Base-by-base conservation (phyloP, 495 filamentous ascomycete genomes). In the Penicillium simplicissimum region DNA sequence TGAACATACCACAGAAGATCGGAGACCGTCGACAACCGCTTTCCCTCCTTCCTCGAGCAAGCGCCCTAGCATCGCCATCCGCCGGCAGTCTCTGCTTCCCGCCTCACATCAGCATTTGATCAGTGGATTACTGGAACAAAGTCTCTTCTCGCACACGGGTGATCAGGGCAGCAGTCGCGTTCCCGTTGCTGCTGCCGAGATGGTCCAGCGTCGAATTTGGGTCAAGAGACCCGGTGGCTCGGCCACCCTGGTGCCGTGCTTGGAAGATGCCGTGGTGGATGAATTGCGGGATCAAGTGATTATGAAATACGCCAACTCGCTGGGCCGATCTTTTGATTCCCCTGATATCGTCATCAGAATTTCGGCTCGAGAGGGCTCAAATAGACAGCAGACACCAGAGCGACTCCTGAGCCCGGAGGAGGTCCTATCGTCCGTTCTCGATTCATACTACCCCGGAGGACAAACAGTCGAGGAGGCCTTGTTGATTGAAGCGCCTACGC, bases 221-320 rank as follows among this genome's bases (percentile, higher is more conserved):
- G 95, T 98, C 64, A 93, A 88, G 77, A 82, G 95, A 61, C 88
- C 88, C 13, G 84, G 87, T 59, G 91, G 85, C 43, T 97, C 93
- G 42, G 87, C 95, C 58, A 98, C 95, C 25, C 77, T 93, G 64
- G 89, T 98, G 40, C 87, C 89, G 48, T 90, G 96, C 63, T 81
- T 85, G 60, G 90, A 94, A 67, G 92, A 96, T 68, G 91, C 96
- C 66, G 73, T 98, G 74, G 95, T 98, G 19, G 95, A 98, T 69
- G 96, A 97, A 77, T 88, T 96, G 55, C 87, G 93, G 58, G 96
- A 97, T 65, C 85, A 93, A 83, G 93, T 98, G 28, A 78, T 98
- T 64, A 85, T 84, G 64, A 98, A 97, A 77, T 98, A 97, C 72
- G 86, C 85, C 53, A 98, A 98, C 74, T 94, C 93, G 9, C 78